Evolutionary conservation across 257 asterid species (phyloP), one percentile per base, ranked within the genome.

Genomic region (Gynochthodes officinalis): DNA sequence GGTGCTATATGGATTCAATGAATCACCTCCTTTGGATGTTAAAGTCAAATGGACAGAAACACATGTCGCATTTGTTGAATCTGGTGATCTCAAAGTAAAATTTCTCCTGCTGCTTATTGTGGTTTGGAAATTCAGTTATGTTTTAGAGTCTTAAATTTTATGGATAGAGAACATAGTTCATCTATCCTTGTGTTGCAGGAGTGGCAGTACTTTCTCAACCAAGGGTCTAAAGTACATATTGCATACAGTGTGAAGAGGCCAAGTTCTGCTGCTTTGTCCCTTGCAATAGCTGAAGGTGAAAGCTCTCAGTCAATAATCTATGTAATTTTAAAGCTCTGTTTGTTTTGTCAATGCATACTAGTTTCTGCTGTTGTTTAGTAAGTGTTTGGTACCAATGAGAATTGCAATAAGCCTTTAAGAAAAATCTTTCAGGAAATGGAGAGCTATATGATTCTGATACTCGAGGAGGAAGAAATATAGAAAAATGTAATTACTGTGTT

Each of bases 171-270:
- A 23, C 14, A 46, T 43, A 18, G 37, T 72, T 61, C 43, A 55
- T 14, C 9, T 13, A 61, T 62, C 35, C 35, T 70, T 52, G 58
- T 13, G 15, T 50, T 52, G 18, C 75, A 76, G 80, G 76, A 32
- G 67, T 76, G 80, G 80, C 72, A 62, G 44, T 76, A 61, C 61
- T 76, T 70, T 53, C 76, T 76, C 18, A 76, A 76, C 75, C 21
- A 66, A 53, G 80, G 80, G 37, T 76, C 80, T n/a, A 76, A 33
- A 52, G 48, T 76, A 30, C 61, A 32, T 15, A 42, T 76, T 42
- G 61, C 75, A 6, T 76, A 76, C 60, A 52, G 66, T 28, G 64
- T 76, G 61, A 70, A 63, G n/a, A 52, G 76, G 60, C 76, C 75
- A 55, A 70, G 32, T 19, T 71, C 44, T 70, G 60, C 75, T 62